Conservation (phyloP, 179 eudicot species). For the Patellifolia procumbens region DNA sequence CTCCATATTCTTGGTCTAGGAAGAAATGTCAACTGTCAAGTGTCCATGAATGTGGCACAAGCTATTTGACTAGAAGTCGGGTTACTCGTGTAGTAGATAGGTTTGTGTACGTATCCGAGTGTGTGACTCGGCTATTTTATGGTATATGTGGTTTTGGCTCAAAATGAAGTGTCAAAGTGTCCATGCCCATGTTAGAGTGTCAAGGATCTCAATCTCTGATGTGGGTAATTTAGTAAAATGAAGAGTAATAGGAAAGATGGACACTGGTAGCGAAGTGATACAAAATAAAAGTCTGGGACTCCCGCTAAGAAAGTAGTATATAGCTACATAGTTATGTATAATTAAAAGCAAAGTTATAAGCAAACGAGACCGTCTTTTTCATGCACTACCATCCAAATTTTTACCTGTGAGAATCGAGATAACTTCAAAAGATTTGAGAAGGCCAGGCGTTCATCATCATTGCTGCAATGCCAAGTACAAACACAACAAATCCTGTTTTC, state of each 20-base stretch:
- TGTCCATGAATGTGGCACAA: background rate
- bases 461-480: conserved; percentile 41
- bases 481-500: background rate
- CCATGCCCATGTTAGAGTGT: no score
- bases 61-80: no score
- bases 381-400: background rate
- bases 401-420: conserved; percentile 82
- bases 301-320: no score
- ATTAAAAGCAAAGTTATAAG: no score
- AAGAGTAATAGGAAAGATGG: no score
- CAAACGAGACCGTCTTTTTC: background rate
- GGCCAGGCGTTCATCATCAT: conserved; percentile 46
- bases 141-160: no score
- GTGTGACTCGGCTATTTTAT: no score
- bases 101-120: no score
- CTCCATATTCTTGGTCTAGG: background rate
- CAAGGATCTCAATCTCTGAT: background rate
- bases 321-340: background rate
- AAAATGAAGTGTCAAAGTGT: no score
- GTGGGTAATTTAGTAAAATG: background rate
- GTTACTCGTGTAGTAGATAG: no score
- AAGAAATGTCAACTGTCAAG: background rate
- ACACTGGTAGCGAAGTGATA: no score
- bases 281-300: no score
- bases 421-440: conserved; percentile 67